Percentiles rank a stretch among this genome's conserved stretches.
Evolutionary conservation across 805 yeast genomes (phyloP).

Genomic region (Kregervanrija fluxuum): DNA sequence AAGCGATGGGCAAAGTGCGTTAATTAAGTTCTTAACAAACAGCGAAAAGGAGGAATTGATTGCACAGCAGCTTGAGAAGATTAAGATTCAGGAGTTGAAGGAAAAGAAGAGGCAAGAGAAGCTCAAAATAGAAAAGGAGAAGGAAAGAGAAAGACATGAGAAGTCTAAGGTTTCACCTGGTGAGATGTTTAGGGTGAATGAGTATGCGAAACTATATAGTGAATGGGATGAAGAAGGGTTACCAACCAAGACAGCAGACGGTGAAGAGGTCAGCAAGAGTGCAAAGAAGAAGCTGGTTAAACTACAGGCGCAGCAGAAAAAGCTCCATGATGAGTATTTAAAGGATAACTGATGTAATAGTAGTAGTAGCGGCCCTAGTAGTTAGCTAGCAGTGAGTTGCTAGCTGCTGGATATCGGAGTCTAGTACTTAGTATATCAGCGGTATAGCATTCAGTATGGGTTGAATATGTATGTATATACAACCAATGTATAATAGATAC

Average conservation of each 20-base stretch:
- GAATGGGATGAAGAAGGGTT: conserved; percentile 84
- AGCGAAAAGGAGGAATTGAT: conserved; percentile 64
- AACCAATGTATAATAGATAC: too few relatives aligned
- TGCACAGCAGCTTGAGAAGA: conserved; percentile 52
- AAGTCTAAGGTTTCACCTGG: conserved; percentile 65
- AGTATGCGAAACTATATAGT: conserved; percentile 34
- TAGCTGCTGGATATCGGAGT: too few relatives aligned
- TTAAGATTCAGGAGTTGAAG: conserved; percentile 32
- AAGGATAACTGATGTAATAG: conserved; percentile 7
- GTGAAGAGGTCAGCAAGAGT: conserved; percentile 82
- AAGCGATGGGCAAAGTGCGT: conserved; percentile 65
- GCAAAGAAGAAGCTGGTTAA: conserved; percentile 76
- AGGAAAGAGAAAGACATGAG: conserved; percentile 53
- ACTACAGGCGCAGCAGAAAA: conserved; percentile 72
- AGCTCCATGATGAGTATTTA: conserved; percentile 65
- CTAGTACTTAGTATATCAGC: too few relatives aligned
- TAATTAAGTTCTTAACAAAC: conserved; percentile 70
- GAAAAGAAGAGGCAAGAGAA: conserved; percentile 46
- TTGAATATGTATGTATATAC: too few relatives aligned
- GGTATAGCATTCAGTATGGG: too few relatives aligned
- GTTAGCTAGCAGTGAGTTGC: too few relatives aligned
- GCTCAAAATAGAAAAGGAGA: conserved; percentile 52
- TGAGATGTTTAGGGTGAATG: conserved; percentile 62
- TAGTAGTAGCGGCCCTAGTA: too few relatives aligned
- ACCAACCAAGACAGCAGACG: conserved; percentile 69